These are phyloP conservation scores for Volvox reticuliferus DNA, from an alignment of 139 green algal genomes.

Conservation along the genomic window DNA sequence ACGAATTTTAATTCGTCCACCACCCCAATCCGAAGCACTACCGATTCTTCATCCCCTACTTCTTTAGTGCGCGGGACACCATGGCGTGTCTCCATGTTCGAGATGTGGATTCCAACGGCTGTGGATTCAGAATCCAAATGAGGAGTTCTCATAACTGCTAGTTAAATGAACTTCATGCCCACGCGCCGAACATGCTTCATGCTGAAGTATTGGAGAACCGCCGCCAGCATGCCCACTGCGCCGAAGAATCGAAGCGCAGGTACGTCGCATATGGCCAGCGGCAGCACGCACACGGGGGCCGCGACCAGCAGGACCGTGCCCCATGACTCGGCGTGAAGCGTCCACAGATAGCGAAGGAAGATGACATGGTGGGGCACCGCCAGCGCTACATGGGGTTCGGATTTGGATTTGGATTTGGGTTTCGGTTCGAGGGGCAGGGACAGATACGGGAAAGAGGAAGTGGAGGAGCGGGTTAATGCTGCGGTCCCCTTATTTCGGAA, in stretches of 20 bases:
- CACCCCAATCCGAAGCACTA: no score
- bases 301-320: slow-evolving; percentile 65
- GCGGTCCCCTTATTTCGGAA: no score
- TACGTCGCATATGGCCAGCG: slow-evolving; percentile 59
- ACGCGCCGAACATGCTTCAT: slow-evolving; percentile 62
- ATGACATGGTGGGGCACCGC: slow-evolving; percentile 64
- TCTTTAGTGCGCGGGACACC: no score
- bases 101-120: no score
- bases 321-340: slow-evolving; percentile 26
- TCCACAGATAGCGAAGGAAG: slow-evolving; percentile 76
- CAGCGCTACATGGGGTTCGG: slow-evolving; percentile 42
- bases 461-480: no score
- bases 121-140: no score
- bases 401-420: neutral
- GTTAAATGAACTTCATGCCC: slow-evolving; percentile 68
- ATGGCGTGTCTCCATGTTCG: no score
- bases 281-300: slow-evolving; percentile 72
- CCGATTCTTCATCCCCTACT: no score
- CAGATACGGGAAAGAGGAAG: no score
- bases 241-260: slow-evolving; percentile 63
- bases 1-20: no score
- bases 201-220: slow-evolving; percentile 66
- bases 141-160: neutral
- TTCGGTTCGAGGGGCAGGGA: no score
- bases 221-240: slow-evolving; percentile 49